Evolutionary conservation across 805 yeast species (phyloP), one percentile per base, ranked within the genome.

Genomic region (Pichia thaimueangensis): DNA sequence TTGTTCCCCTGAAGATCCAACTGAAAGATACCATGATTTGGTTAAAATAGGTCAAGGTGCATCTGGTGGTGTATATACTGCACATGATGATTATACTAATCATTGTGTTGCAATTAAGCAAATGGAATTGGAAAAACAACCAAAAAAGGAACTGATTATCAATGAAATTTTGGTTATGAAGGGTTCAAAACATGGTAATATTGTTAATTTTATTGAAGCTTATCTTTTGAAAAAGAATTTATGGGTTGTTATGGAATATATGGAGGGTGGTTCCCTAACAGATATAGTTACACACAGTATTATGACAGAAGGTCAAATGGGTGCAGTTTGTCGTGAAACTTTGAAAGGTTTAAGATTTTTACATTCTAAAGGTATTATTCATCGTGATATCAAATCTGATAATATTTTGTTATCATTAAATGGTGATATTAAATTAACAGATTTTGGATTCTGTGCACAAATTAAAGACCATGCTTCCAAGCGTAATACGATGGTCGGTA

Each of bases 241-340:
- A 42, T 93, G 98, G 98, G 97, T 93, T 9, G 80, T 93, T 17
- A 93, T 93, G 98, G 98, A 93, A 64, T 93, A 86, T 59, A 93
- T 93, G 98, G 97, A 93, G 62, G 98, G 98, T 48, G 98, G 98
- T 3, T 82, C 95, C 0, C 70, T 93, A 52, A 91, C 98, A 0
- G 98, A 93, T 64, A 91, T 93, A 27, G 95, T 93, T 15, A 86
- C 95, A 0, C 89, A 89, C 59, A 78, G 79, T 58, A 74, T 76
- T 45, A 79, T 93, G 83, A 78, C 94, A 2, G 98, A 93, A 56
- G 86, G 85, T 12, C 97, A 93, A 63, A 93, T 93, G 58, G 95
- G 95, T 32, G 87, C 96, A 1, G 96, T 93, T 20, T 87, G 95
- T 54, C 73, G 93, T 45, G 98, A 93, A 58, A 88, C 97, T 0